Base-by-base conservation (phyloP, 805 yeast genomes). In the Candida fluviatilis region DNA sequence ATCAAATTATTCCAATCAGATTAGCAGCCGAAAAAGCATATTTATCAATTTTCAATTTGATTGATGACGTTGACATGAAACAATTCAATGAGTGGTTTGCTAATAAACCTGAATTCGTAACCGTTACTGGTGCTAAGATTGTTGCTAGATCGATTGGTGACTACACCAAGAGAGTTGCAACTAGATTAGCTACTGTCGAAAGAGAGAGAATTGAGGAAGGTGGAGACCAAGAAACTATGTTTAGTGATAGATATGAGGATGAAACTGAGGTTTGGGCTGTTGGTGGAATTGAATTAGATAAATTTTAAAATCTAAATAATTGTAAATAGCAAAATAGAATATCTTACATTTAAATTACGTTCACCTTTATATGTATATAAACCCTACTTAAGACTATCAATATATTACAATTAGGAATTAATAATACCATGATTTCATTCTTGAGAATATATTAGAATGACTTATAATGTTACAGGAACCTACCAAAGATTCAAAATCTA, bases 1-100 rank as follows among this genome's bases (percentile, higher is more conserved):
- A 90, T 53, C 73, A 81, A n/a, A 70, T 86, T 34, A 87, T 91
- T 52, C 97, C 99, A 4, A 82, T 91, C 49, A 90, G 89, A 53
- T 71, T 91, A 45, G 96, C 97, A 1, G 96, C 96, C 5, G 99
- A 91, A 58, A 87, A 87, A 65, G 89, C 95, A 1, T 89, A 75
- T 58, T 57, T 90, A 47, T 78, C 86, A 2, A 55, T 88, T 13
- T 83, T 89, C 61, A 69, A 75, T 34, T 66, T 91, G 49, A 82
- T 85, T 23, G 86, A 82, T 18, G 95, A 84, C 45, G 75, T 64
- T 7, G 65, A 69, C 15, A 56, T 74, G 63, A 58, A 45, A 1
- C 55, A 61, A 18, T 88, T 86, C 64, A 74, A 73, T 38, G 51
- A 51, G 8, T 91, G 96, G 96, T 75, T 84, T 39, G 64, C 55